A percentile compares a stretch with the other conserved stretches of the same genome.
These are phyloP conservation scores for Mucor mucedo DNA, from an alignment of 371 early-diverging fungal genomes.

Conservation along the genomic window DNA sequence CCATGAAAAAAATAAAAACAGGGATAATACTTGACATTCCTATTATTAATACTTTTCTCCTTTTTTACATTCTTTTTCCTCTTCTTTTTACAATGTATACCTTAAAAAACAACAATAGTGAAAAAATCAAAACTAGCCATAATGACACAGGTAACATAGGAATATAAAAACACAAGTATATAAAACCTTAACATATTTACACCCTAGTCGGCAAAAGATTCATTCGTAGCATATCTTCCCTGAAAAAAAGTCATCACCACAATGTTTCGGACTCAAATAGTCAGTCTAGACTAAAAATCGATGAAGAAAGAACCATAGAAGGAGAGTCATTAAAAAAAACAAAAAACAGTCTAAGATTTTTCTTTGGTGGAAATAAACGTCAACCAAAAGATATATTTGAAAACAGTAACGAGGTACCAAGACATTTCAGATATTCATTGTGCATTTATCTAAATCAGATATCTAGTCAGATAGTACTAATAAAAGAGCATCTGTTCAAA, in stretches of 20 bases:
- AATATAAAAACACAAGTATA: neutral
- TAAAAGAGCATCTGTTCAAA: conserved; percentile 27
- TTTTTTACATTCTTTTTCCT: neutral
- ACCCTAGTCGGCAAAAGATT: conserved; percentile 22
- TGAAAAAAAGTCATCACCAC: conserved; percentile 14
- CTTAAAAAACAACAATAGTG: conserved; percentile 13
- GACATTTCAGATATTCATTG: neutral
- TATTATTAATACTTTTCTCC: conserved; percentile 9
- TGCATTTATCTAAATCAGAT: neutral
- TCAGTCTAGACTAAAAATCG: conserved; percentile 8
- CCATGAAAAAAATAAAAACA: neutral
- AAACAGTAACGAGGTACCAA: conserved; percentile 8
- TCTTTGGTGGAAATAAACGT: conserved; percentile 3
- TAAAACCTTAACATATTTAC: neutral
- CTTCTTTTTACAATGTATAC: conserved; percentile 6
- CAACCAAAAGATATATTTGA: conserved; percentile 14
- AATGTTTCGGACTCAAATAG: neutral
- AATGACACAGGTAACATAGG: conserved; percentile 4
- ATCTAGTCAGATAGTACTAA: neutral
- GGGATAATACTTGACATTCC: conserved; percentile 16
- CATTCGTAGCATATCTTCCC: conserved; percentile 23
- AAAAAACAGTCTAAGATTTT: conserved; percentile 2
- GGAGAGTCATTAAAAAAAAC: conserved; percentile 1
- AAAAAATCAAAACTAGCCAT: conserved; percentile 6
- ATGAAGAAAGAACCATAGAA: conserved; percentile 1